Evolutionary conservation across 306 rosid genomes (phyloP).

Genomic region (Gillenia trifoliata): DNA sequence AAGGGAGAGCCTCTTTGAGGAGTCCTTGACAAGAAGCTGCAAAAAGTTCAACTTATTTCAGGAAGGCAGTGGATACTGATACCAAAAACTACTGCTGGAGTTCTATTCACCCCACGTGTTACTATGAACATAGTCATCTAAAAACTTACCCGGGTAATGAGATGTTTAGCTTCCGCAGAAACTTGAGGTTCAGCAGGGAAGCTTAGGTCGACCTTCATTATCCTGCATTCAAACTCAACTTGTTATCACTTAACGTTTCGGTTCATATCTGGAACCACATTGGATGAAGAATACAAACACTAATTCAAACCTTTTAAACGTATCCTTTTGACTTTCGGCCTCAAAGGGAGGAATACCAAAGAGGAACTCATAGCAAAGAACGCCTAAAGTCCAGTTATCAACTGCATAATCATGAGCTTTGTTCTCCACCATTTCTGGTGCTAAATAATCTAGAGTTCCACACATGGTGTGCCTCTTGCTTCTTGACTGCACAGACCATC

Average conservation of each 20-base stretch:
- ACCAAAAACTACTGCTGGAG: neutral
- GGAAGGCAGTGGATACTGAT: neutral
- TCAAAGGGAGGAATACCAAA: slow-evolving; percentile 87
- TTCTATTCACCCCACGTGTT: neutral
- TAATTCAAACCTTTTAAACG: slow-evolving; percentile 54
- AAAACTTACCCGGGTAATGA: slow-evolving; percentile 56
- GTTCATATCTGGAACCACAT: neutral
- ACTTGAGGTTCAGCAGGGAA: slow-evolving; percentile 57
- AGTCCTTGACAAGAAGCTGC: slow-evolving; percentile 84
- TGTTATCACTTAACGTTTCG: neutral
- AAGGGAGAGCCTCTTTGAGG: slow-evolving; percentile 70
- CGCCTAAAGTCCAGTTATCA: slow-evolving; percentile 87
- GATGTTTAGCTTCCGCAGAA: slow-evolving; percentile 65
- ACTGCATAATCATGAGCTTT: slow-evolving; percentile 80
- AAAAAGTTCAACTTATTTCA: neutral
- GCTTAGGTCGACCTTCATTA: slow-evolving; percentile 56
- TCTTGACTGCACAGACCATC: slow-evolving; percentile 88
- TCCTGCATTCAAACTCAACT: slow-evolving; percentile 39
- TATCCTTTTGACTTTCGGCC: slow-evolving; percentile 79
- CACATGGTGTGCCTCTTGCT: slow-evolving; percentile 84
- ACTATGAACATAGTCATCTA: neutral
- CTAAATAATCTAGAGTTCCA: slow-evolving; percentile 89
- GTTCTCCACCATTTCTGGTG: slow-evolving; percentile 91
- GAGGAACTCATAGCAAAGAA: slow-evolving; percentile 87
- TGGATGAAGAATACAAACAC: neutral